Evolutionary conservation across 2,329 filamentous ascomycete species (phyloP), one percentile per base, ranked within the genome.

Genomic region (Phaeoacremonium minimum): DNA sequence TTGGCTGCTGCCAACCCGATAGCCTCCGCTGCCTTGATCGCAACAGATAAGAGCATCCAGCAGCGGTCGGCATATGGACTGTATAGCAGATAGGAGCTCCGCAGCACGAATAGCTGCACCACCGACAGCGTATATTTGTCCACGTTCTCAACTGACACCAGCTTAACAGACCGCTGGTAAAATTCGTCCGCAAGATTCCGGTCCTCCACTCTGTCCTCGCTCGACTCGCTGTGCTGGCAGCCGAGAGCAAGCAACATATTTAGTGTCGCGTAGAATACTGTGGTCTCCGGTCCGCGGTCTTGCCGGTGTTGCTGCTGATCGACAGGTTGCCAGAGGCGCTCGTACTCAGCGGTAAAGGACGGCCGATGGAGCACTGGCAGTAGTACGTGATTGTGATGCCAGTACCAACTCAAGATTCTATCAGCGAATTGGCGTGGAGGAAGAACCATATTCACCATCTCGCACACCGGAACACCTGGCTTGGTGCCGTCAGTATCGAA

Each of bases 221-320:
- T 31, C 0, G 32, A 32, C 4, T 43, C 45, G 38, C 42, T 49
- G 7, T 48, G 47, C 32, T 52, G 46, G 28, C 51, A 54, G 6
- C 48, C 55, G 4, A 57, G 30, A 6, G 56, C 57, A 13, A 59
- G 45, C 4, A 53, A 42, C 14, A 58, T 46, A 38, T 57, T 60
- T 6, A 59, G 36, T 3, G 41, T 52, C 9, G 55, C 45, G 14
- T 43, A 41, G 29, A 49, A 48, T 0, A 52, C 30, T 0, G 42
- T 26, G 6, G 49, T 42, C 4, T 47, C 39, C 9, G 39, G 40
- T 1, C 16, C 19, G 1, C 15, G 15, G 9, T 28, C 14, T 16
- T 20, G 13, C 13, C n/a, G n/a, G 2, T 16, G n/a, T 13, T 28
- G 15, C 14, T 20, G 13, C 13, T 14, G n/a, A 4, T 19, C 12